Conservation (phyloP, 208 protist species). For the Leishmania amazonensis region DNA sequence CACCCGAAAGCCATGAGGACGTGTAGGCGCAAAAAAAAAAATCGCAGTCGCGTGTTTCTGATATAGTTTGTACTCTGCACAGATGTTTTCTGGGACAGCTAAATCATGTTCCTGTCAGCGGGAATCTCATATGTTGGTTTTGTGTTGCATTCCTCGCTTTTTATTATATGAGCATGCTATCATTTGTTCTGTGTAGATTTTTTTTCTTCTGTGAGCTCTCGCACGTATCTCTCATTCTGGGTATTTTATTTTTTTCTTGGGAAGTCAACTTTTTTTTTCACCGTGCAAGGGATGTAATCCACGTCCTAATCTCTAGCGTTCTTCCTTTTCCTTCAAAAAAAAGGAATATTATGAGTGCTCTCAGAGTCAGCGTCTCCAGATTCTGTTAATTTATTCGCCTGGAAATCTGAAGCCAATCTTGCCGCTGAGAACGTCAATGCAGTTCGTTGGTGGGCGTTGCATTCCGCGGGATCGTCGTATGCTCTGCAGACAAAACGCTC, state of each 20-base stretch:
- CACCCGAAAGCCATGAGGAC: background rate
- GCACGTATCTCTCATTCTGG: background rate
- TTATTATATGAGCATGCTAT: background rate
- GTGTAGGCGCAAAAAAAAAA: background rate
- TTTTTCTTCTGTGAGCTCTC: slow-evolving; percentile 1
- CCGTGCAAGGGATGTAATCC: background rate
- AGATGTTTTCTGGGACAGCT: background rate
- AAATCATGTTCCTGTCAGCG: background rate
- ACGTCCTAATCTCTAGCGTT: background rate
- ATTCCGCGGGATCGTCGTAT: background rate
- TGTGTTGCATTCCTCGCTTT: background rate
- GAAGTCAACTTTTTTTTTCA: background rate
- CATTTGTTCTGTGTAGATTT: background rate
- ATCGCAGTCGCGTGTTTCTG: background rate
- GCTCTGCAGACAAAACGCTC: too few species aligned
- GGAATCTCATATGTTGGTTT: too few species aligned
- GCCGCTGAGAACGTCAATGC: background rate
- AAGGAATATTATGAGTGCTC: too few species aligned
- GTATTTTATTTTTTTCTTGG: background rate
- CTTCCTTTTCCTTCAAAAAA: background rate
- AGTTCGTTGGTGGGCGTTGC: background rate
- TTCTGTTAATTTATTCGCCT: too few species aligned
- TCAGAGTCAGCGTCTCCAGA: background rate
- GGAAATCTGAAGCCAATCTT: background rate
- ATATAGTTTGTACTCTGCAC: background rate